phyloP scores from a whole-genome alignment of 768 basidiomycete species.

The Clitopilus passeckerianus region DNA sequence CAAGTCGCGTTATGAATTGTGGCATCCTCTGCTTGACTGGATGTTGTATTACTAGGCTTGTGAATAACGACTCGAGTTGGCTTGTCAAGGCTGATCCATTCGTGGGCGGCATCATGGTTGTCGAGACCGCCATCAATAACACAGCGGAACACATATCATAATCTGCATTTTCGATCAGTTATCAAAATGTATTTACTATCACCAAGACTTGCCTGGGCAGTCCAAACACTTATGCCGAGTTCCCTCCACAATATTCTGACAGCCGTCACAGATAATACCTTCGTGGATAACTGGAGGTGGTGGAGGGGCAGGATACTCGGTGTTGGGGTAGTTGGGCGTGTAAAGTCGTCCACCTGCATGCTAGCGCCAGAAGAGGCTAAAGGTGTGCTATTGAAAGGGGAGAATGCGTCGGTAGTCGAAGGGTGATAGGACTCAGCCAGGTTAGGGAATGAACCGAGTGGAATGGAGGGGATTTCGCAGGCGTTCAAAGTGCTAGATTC shows the following conservation, averaged over 20 bases:
- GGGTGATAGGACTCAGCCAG: not conserved
- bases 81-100: constrained; percentile 65
- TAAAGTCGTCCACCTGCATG: not conserved
- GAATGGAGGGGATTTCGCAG: not conserved
- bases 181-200: no score
- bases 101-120: constrained; percentile 56
- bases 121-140: constrained; percentile 43
- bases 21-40: constrained; percentile 7
- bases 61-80: constrained; percentile 66
- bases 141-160: constrained; percentile 70
- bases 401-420: no score
- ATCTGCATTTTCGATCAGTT: constrained; percentile 32
- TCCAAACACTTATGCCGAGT: constrained; percentile 78
- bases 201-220: constrained; percentile 55
- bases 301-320: constrained; percentile 3
- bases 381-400: not conserved
- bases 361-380: constrained; percentile 6
- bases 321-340: not conserved
- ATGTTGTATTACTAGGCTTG: constrained; percentile 33
- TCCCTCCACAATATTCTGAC: constrained; percentile 53
- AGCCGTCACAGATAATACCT: constrained; percentile 64
- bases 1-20: constrained; percentile 32
- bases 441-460: not conserved
- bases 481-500: not conserved
- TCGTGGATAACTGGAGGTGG: constrained; percentile 41